Evolutionary conservation across 2,329 filamentous ascomycete species (phyloP), one percentile per base, ranked within the genome.

Genomic region (Biscogniauxia mediterranea): DNA sequence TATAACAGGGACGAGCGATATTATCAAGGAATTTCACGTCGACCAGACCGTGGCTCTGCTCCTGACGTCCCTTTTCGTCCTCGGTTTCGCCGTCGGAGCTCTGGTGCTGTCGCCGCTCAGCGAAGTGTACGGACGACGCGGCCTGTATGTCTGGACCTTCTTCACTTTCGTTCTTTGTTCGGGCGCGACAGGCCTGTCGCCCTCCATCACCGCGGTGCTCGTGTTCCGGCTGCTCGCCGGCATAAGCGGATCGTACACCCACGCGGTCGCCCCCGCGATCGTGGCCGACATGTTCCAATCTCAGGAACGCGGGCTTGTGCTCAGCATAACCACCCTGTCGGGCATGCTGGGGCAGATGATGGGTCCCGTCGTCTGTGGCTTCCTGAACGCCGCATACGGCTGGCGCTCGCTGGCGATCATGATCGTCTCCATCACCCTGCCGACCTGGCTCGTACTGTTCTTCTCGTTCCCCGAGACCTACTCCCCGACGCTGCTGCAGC

Each of bases 1-100:
- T 15, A 46, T n/a, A n/a, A n/a, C 52, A 74, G 74, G 74, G 58
- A 75, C 77, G 26, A 61, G 64, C 38, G 71, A 78, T 54, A 73
- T 80, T 55, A 74, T 77, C 60, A 38, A 66, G 5, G 73, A 78
- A 51, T 79, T 79, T 58, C 61, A 67, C n/a, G 71, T 74, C 23
- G 74, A 70, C 50, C 73, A 76, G 58, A 76, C 77, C 59, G 67
- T 80, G 46, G 76, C 75, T 20, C 77, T 76, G 8, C 69, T 80
- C 15, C 64, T 68, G 25, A 67, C 73, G 15, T 69, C 69, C 9
- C 58, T 72, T 3, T 73, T 71, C 46, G 69, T 71, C 13, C 62
- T 73, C 5, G 71, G 72, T 28, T 71, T 73, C 26, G 64, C 71
- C 4, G 55, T 72, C 25, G 71, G 70, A 4, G 71, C 71, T 26